Evolutionary conservation across 202 grass and related monocot species (phyloP).

Genomic region (Carex sylvatica): DNA sequence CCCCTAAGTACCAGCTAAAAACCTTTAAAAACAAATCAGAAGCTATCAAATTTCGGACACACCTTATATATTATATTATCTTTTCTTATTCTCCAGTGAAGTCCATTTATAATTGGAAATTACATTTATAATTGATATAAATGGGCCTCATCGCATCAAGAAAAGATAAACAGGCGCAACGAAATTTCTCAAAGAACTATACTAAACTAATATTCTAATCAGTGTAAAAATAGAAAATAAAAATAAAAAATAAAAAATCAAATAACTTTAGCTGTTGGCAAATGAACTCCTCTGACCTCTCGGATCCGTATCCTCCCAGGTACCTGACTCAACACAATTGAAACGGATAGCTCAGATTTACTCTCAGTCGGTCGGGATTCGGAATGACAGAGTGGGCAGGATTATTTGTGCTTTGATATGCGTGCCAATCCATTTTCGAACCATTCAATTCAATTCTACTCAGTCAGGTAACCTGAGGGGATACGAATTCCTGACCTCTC

Average conservation of each 20-base stretch:
- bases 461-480: too few species aligned
- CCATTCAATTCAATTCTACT: too few species aligned
- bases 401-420: too few species aligned
- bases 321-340: too few species aligned
- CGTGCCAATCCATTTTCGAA: too few species aligned
- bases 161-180: background rate
- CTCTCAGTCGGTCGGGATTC: too few species aligned
- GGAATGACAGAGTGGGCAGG: too few species aligned
- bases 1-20: background rate
- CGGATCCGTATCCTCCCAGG: too few species aligned
- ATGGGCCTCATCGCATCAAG: background rate
- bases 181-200: slow-evolving; percentile 1
- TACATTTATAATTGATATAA: background rate
- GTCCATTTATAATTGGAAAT: slow-evolving; percentile 4
- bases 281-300: background rate
- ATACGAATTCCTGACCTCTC: too few species aligned
- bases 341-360: too few species aligned
- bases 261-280: background rate
- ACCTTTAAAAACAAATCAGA: background rate
- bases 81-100: background rate
- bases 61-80: background rate
- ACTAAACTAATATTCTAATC: background rate
- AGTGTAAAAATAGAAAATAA: background rate
- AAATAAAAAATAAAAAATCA: background rate
- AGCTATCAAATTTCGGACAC: background rate